Evolutionary conservation across 164 flowering plant genomes (phyloP).

Genomic region (Chimonanthus praecox): DNA sequence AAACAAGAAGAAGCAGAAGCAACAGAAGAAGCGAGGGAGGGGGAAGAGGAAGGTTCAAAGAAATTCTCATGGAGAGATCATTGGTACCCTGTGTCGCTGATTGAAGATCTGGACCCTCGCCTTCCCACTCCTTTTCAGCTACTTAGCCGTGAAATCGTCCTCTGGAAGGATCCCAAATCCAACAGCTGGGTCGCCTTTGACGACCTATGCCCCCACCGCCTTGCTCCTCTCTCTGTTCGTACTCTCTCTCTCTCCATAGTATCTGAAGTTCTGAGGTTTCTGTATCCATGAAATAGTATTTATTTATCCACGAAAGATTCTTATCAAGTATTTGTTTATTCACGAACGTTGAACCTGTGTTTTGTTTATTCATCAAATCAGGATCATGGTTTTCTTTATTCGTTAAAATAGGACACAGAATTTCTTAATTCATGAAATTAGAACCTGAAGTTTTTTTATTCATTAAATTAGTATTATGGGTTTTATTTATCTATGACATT

Average conservation of each 20-base stretch:
- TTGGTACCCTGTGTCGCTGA: constrained; percentile 92
- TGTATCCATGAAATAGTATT: neutral
- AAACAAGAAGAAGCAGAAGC: neutral
- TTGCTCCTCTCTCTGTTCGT: constrained; percentile 87
- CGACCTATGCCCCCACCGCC: constrained; percentile 91
- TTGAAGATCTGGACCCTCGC: constrained; percentile 76
- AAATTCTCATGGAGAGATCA: constrained; percentile 89
- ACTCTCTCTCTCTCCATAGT: neutral
- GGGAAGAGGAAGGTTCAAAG: neutral
- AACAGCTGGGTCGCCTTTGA: constrained; percentile 83
- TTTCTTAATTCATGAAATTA: too few relatives aligned
- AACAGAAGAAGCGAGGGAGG: neutral
- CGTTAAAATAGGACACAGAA: too few relatives aligned
- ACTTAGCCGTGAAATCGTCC: constrained; percentile 76
- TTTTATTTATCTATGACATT: too few relatives aligned
- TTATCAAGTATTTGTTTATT: neutral
- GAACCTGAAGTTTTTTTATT: neutral
- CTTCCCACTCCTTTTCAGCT: constrained; percentile 88
- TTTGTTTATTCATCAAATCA: too few relatives aligned
- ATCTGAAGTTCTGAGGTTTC: neutral
- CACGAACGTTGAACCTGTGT: too few relatives aligned
- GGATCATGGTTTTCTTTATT: too few relatives aligned
- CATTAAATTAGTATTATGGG: neutral
- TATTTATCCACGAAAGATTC: neutral
- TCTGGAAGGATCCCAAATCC: constrained; percentile 63